Evolutionary conservation across 371 early-diverging fungal genomes (phyloP), one percentile per base, ranked within the genome.

Genomic region (Mucor circinelloides): DNA sequence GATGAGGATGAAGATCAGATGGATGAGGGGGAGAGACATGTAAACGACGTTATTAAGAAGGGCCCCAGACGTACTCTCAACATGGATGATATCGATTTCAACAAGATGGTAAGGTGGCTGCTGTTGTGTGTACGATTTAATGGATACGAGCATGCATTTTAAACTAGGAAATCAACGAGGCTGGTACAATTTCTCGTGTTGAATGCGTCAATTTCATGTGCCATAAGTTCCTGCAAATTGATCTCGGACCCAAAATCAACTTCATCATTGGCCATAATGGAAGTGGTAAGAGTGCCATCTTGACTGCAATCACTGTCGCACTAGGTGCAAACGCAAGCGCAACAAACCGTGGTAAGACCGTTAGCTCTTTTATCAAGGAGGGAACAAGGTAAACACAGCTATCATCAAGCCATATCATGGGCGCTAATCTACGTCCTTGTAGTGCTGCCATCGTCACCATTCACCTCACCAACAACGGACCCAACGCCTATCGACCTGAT

Each of bases 251-350:
- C 2, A 90, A 94, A 62, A 91, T 98, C 68, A 98, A 98, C 78
- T 98, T 98, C 76, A 89, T 98, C 40, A 92, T 93, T 58, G 99
- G 99, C 6, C 94, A 95, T 69, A 98, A 97, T 73, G 97, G 98
- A 66, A 91, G 92, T 90, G 99, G 99, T 23, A 99, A 99, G 77
- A 94, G 95, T 77, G 97, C 97, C 9, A 93, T 98, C 58, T 78
- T 99, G 50, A 96, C 97, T 0, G 97, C 92, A 2, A 85, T 99
- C 17, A 93, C 89, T 7, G 84, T 98, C 28, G 92, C 93, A 31
- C 84, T 99, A 17, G 99, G 99, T 66, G 97, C 94, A 30, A 95
- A 91, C 67, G 97, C 97, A 0, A 87, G 78, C 15, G 67, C 85
- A 6, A 97, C 99, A 3, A 92, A 96, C 42, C 90, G 99, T 21